Conservation (phyloP, 257 asterid genomes). For the Echites panduratus region DNA sequence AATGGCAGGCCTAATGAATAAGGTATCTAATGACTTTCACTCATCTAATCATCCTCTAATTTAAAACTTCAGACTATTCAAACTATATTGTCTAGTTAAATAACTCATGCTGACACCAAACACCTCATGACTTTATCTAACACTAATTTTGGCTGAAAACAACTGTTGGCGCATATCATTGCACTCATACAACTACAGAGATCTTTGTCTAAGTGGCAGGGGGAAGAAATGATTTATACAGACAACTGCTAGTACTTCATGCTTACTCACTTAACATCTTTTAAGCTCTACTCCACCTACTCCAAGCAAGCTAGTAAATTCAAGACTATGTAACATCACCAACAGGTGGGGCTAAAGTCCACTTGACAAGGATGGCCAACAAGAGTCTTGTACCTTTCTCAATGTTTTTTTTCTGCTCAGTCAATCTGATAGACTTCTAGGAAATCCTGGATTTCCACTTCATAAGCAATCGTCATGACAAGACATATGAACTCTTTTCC, state of each 20-base stretch:
- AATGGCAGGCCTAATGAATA: not conserved
- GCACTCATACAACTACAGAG: not conserved
- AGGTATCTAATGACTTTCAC: not conserved
- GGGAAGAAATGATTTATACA: constrained; percentile 2
- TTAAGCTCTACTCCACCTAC: constrained; percentile 8
- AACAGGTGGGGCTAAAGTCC: constrained; percentile 49
- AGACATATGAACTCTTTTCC: constrained; percentile 26
- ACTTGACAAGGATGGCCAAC: constrained; percentile 44
- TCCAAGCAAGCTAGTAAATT: constrained; percentile 24
- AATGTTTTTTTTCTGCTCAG: constrained; percentile 38
- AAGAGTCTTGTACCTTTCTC: constrained; percentile 54
- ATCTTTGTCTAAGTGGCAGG: constrained; percentile 7
- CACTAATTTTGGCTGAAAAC: not conserved
- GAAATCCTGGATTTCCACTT: constrained; percentile 27
- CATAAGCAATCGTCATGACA: constrained; percentile 28
- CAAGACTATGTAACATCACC: constrained; percentile 22
- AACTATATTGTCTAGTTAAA: not conserved
- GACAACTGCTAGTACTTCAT: not conserved
- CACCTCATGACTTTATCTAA: constrained; percentile 1
- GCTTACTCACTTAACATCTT: constrained; percentile 4
- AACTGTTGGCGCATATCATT: not conserved
- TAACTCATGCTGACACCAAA: not conserved
- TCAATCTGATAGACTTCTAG: constrained; percentile 38
- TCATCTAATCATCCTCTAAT: not conserved
- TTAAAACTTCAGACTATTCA: not conserved